Percentiles rank a stretch among this genome's conserved stretches.
Conservation (phyloP, 2,329 filamentous ascomycete genomes). For the Diaporthe aspalathi region DNA sequence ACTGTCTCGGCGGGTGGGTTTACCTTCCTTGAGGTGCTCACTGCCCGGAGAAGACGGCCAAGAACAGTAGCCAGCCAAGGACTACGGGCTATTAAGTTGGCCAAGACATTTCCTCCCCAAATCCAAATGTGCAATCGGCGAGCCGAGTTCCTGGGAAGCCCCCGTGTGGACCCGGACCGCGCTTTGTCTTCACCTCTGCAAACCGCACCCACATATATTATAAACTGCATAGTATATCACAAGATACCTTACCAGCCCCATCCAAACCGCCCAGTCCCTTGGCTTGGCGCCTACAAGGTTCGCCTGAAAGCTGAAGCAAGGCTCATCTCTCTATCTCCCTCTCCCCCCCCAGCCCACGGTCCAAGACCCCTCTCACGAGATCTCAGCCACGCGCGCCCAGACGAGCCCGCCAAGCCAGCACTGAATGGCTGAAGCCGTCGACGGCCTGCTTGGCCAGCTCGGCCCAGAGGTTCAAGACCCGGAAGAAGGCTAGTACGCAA, state of each 20-base stretch:
- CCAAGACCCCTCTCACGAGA: constrained; percentile 16
- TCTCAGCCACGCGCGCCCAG: constrained; percentile 26
- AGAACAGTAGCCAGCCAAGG: constrained; percentile 4
- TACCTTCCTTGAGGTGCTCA: background rate
- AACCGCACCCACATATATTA: too few relatives aligned
- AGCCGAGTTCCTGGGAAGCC: constrained; percentile 23
- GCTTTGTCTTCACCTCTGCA: background rate
- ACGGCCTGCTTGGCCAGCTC: constrained; percentile 48
- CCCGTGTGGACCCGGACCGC: background rate
- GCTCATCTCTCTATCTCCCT: constrained; percentile 22
- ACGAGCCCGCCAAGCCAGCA: constrained; percentile 16
- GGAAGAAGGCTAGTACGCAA: constrained; percentile 56
- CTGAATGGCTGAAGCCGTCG: constrained; percentile 34
- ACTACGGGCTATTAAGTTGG: too few relatives aligned
- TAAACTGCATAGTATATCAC: background rate
- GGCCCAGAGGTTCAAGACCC: constrained; percentile 60
- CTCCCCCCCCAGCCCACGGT: background rate
- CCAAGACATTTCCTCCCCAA: too few relatives aligned
- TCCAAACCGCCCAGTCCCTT: background rate
- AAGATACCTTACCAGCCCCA: background rate
- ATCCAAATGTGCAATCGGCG: too few relatives aligned
- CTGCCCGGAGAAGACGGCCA: constrained; percentile 8
- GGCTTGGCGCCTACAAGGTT: background rate
- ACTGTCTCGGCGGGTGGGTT: background rate
- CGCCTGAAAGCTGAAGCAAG: constrained; percentile 15